Conservation (phyloP, 2,329 filamentous ascomycete species). For the Trichoderma sp. region DNA sequence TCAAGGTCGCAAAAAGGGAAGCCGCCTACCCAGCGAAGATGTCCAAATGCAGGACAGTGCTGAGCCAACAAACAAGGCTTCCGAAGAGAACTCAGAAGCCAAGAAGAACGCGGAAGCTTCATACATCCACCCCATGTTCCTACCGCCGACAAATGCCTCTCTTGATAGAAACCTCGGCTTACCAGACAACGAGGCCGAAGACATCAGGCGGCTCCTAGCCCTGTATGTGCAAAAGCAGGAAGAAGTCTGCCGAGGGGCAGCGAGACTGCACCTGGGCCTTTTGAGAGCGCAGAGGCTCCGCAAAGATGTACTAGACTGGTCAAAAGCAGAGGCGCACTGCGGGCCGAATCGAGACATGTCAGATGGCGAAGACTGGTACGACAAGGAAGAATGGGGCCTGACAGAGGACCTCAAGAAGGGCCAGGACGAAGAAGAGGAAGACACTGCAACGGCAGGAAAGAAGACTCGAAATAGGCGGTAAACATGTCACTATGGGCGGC, state of each 20-base stretch:
- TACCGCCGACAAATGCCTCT: conserved; percentile 61
- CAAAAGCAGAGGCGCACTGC: conserved; percentile 74
- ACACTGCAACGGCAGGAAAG: conserved; percentile 59
- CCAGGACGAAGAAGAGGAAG: conserved; percentile 80
- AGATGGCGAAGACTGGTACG: conserved; percentile 88
- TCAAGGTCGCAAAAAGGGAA: conserved; percentile 6
- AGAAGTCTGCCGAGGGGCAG: conserved; percentile 72
- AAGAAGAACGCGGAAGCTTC: conserved; percentile 39
- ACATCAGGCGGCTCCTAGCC: conserved; percentile 71
- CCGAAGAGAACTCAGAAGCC: neutral
- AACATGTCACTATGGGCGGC: conserved; percentile 14
- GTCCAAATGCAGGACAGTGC: conserved; percentile 8
- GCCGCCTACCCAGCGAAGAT: conserved; percentile 29
- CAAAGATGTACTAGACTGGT: conserved; percentile 70
- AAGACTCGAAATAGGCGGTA: conserved; percentile 59
- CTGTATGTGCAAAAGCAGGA: conserved; percentile 85
- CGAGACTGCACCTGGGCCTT: conserved; percentile 68
- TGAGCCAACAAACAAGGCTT: conserved; percentile 42
- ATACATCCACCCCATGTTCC: conserved; percentile 75
- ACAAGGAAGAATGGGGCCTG: conserved; percentile 76
- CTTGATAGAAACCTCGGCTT: conserved; percentile 72
- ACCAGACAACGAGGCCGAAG: conserved; percentile 73
- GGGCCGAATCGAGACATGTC: conserved; percentile 72
- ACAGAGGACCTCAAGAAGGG: conserved; percentile 77
- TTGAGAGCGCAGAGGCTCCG: conserved; percentile 72